These are phyloP conservation scores for Trichopus zeylanicus DNA, from an alignment of 116 monocot genomes.

Conservation along the genomic window DNA sequence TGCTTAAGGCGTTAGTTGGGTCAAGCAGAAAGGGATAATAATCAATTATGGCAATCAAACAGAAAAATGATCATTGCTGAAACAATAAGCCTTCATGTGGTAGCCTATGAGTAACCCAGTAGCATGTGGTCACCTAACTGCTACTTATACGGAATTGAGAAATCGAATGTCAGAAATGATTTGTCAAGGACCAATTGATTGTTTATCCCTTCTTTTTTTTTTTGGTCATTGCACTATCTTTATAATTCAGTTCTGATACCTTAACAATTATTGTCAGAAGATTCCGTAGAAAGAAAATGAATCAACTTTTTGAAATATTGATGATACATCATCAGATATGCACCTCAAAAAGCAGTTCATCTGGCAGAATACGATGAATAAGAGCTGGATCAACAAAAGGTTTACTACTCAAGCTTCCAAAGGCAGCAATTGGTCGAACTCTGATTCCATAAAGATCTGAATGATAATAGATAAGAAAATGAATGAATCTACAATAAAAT, in stretches of 20 bases:
- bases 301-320: background rate
- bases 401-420: constrained; percentile 68
- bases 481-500: background rate
- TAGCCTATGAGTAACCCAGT: background rate
- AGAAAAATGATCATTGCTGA: background rate
- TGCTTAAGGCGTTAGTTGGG: constrained; percentile 16
- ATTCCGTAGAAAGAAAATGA: too few relatives aligned
- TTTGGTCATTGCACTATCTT: too few relatives aligned
- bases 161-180: too few relatives aligned
- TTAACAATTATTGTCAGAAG: too few relatives aligned
- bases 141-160: too few relatives aligned
- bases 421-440: constrained; percentile 71
- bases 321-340: background rate
- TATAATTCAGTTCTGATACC: too few relatives aligned
- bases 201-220: too few relatives aligned
- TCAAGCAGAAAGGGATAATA: background rate
- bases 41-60: background rate
- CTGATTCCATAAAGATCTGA: constrained; percentile 85
- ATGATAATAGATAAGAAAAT: background rate
- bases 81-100: too few relatives aligned
- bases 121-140: too few relatives aligned
- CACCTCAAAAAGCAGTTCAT: constrained; percentile 92
- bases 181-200: too few relatives aligned
- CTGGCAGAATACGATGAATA: constrained; percentile 85
- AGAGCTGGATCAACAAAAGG: constrained; percentile 71